Evolutionary conservation across 1,139 yeast species (phyloP).

Genomic region (Yamadazyma blattariae): DNA sequence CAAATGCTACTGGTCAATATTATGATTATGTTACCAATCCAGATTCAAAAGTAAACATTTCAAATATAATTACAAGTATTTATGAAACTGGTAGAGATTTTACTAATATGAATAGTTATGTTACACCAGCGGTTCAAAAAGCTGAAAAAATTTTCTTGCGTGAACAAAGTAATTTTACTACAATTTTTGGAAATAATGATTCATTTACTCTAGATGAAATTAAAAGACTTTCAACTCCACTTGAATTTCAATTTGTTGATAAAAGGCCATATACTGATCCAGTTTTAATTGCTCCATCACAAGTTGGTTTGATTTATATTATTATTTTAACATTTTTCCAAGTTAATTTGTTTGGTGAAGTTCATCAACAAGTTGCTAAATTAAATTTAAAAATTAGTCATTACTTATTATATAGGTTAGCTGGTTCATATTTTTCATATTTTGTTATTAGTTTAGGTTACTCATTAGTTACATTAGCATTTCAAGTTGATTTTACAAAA

Average conservation of each 20-base stretch:
- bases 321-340: conserved; percentile 63
- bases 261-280: conserved; percentile 49
- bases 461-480: conserved; percentile 40
- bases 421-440: conserved; percentile 28
- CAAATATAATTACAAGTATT: conserved; percentile 23
- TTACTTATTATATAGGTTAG: conserved; percentile 29
- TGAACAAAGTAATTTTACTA: conserved; percentile 11
- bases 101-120: conserved; percentile 24
- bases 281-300: conserved; percentile 60
- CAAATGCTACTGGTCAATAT: conserved; percentile 33
- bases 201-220: conserved; percentile 15
- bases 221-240: conserved; percentile 27
- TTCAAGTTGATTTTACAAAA: conserved; percentile 38
- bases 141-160: conserved; percentile 21
- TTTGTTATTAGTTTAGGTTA: conserved; percentile 36
- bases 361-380: conserved; percentile 46
- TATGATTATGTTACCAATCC: conserved; percentile 25
- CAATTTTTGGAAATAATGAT: conserved; percentile 8
- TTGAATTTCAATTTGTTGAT: conserved; percentile 42
- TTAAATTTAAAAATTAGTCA: conserved; percentile 27
- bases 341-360: conserved; percentile 54
- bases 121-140: conserved; percentile 20
- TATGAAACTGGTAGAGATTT: conserved; percentile 47
- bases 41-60: conserved; percentile 24
- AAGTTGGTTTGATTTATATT: conserved; percentile 74